These are phyloP conservation scores for Lactarius quietus DNA, from an alignment of 768 basidiomycete genomes.

Conservation along the genomic window DNA sequence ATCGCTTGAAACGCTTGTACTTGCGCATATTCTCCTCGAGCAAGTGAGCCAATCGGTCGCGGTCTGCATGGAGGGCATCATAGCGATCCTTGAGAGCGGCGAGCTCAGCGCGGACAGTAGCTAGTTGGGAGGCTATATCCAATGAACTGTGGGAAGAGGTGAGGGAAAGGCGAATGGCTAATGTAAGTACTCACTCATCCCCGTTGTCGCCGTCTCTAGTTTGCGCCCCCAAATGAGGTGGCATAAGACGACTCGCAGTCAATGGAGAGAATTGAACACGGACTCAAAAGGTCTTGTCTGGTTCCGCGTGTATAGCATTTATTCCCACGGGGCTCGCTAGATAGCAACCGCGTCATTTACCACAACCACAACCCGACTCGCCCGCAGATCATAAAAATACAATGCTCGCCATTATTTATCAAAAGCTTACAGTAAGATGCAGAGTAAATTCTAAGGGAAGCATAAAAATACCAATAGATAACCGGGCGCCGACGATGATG, in stretches of 20 bases:
- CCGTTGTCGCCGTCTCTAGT: not conserved
- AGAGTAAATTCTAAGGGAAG: too few species aligned
- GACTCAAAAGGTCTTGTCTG: not conserved
- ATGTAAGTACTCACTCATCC: not conserved
- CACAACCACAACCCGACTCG: too few species aligned
- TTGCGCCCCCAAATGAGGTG: not conserved
- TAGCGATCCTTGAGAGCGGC: constrained; percentile 13
- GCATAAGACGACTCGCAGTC: constrained; percentile 2
- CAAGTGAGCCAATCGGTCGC: not conserved
- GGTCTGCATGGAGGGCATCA: constrained; percentile 16
- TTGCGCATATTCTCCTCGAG: constrained; percentile 8
- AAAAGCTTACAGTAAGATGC: too few species aligned
- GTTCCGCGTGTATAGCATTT: not conserved
- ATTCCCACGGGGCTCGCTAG: not conserved
- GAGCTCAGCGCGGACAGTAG: constrained; percentile 11
- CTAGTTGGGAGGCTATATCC: constrained; percentile 8
- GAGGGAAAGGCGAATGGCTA: not conserved
- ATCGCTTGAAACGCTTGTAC: constrained; percentile 21
- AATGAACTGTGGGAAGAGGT: not conserved
- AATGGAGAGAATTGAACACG: not conserved
- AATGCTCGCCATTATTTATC: too few species aligned
- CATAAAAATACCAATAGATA: too few species aligned
- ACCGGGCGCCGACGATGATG: too few species aligned
- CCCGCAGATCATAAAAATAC: too few species aligned
- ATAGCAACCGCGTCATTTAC: too few species aligned